Base-by-base conservation (phyloP, 1,139 yeast species). In the Taiozyma sp. region DNA sequence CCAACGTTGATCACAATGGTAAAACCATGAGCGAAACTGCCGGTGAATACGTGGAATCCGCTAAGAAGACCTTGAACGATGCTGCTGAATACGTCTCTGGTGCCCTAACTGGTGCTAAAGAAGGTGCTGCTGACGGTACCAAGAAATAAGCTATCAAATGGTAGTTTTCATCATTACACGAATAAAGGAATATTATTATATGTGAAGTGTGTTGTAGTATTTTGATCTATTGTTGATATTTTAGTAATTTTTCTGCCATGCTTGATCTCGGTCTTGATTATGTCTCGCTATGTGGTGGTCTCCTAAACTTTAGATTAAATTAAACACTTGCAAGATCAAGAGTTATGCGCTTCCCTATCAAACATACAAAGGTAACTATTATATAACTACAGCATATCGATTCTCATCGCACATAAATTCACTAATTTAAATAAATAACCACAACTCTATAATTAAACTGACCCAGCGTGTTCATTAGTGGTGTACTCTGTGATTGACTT, bases 31-130 rank as follows among this genome's bases (percentile, higher is more conserved):
- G 74, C 52, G 87, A 83, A 53, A 76, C 84, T 52, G 89, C 87
- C 53, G 66, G 72, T 47, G 82, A 79, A 56, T 84, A 83, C 68
- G 72, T 79, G 49, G 87, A 81, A 49, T 72, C 75, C 52, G 90
- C 88, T 53, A 84, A 83, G 74, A 77, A 76, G 61, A 78, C 78
- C 60, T 73, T 81, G 54, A 74, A 76, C 52, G 80, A 79, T 12
- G 88, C 88, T 61, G 84, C 82, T 52, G 78, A 80, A 65, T 81
- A 81, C 69, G 79, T 83, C 47, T 76, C 84, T 32, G 75, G 76
- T 52, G 78, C 76, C 47, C 72, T 81, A 47, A 72, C 81, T 57
- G 88, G 88, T 67, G 87, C 85, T 56, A 70, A 74, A 52, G 81
- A 78, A 66, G 82, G 81, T 62, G 81, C 81, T 53, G 69, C 76